These are phyloP conservation scores for Curvularia lunata DNA, from an alignment of 2,329 filamentous ascomycete genomes.

Conservation along the genomic window DNA sequence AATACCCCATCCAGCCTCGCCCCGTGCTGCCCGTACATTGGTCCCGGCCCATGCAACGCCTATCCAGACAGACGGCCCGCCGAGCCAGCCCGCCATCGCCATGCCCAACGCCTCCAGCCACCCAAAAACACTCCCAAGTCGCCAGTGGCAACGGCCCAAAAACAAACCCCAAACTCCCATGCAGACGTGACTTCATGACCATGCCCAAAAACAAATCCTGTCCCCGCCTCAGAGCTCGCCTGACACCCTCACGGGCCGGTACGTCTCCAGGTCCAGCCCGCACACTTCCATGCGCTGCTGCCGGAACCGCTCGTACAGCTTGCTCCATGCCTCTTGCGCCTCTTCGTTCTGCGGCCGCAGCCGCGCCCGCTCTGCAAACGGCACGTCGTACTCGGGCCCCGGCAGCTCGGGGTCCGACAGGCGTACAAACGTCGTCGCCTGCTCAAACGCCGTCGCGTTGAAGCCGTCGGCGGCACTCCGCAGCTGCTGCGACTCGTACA, in stretches of 20 bases:
- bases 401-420: slow-evolving; percentile 57
- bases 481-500: slow-evolving; percentile 45
- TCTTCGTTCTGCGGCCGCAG: slow-evolving; percentile 55
- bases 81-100: slow-evolving; percentile 1
- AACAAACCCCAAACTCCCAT: neutral
- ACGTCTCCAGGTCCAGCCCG: slow-evolving; percentile 58
- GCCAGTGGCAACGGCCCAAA: neutral
- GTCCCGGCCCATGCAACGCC: slow-evolving; percentile 10
- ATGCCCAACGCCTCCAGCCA: slow-evolving; percentile 2
- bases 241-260: slow-evolving; percentile 35
- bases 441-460: slow-evolving; percentile 54
- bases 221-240: slow-evolving; percentile 22
- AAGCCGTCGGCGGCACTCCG: slow-evolving; percentile 46
- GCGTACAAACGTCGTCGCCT: slow-evolving; percentile 54
- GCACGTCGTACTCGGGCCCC: slow-evolving; percentile 59
- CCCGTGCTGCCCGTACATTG: slow-evolving; percentile 1
- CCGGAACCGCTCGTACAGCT: slow-evolving; percentile 57
- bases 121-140: neutral
- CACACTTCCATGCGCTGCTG: slow-evolving; percentile 60
- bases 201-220: slow-evolving; percentile 6
- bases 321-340: slow-evolving; percentile 57
- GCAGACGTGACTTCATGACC: neutral
- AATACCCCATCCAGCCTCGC: slow-evolving; percentile 7
- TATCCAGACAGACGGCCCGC: neutral
- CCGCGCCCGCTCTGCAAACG: slow-evolving; percentile 50